Base-by-base conservation (phyloP, 2,329 filamentous ascomycete species). In the Sordariomycetes sp. region DNA sequence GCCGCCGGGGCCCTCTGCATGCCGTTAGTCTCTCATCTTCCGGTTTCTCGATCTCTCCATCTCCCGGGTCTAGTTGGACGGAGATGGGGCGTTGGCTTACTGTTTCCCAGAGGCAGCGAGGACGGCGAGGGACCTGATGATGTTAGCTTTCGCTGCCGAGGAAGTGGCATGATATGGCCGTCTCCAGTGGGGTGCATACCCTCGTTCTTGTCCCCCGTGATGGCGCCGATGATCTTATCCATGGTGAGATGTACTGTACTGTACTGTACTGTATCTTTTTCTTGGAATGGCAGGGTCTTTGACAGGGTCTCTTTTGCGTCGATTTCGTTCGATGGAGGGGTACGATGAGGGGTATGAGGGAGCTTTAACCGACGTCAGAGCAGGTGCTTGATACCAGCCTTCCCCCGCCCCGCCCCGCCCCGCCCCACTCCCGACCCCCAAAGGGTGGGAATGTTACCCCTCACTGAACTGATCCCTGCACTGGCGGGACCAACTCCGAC, bases 1-100 rank as follows among this genome's bases (percentile, higher is more conserved):
- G 36, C 52, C 34, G 53, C 57, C 59, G 52, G 50, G 17, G 42
- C 56, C 56, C 36, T 57, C 56, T 53, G 32, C 20, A 24, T 20
- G 48, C 1, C 17, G 32, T 25, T 35, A 36, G 42, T 52, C 4
- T 39, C 2, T 17, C 51, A 10, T 52, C n/a, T 10, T 24, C 7
- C 17, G 15, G 32, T 42, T 15, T 7, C 17, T 10, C n/a, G n/a
- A 2, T 13, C 39, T 7, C 2, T 13, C 35, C n/a, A n/a, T n/a
- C n/a, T n/a, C n/a, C n/a, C n/a, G n/a, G 28, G 28, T 48, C 4
- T 17, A 12, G 22, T 10, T n/a, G 53, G 34, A 15, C 2, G 13
- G 17, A 25, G 48, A 10, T 20, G 10, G 24, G 20, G 25, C 17
- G 2, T 32, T 4, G 13, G 39, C 50, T 32, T 57, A 56, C 48